Percentiles rank a stretch among this genome's conserved stretches.
Conservation (phyloP, 2,329 filamentous ascomycete genomes). For the Conoideocrella luteorostrata region DNA sequence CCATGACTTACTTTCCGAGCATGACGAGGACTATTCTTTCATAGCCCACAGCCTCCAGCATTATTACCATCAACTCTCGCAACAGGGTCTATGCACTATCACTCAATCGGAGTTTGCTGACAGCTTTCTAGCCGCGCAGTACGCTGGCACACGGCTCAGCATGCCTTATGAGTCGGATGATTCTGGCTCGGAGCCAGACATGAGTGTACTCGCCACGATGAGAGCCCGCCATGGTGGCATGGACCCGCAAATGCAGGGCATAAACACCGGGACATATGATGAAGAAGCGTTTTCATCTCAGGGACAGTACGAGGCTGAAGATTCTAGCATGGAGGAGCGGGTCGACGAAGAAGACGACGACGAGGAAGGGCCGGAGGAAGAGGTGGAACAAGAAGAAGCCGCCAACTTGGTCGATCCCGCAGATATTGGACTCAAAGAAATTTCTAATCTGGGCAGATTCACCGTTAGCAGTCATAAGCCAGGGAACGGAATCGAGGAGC, state of each 20-base stretch:
- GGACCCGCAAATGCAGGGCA: slow-evolving; percentile 18
- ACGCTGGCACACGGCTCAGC: slow-evolving; percentile 26
- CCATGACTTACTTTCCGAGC: no score
- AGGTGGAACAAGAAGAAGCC: slow-evolving; percentile 30
- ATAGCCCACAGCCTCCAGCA: no score
- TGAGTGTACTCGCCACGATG: slow-evolving; percentile 29
- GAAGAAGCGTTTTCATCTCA: slow-evolving; percentile 20
- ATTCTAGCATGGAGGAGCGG: slow-evolving; percentile 21
- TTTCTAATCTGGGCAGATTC: slow-evolving; percentile 76
- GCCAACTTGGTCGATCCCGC: slow-evolving; percentile 45
- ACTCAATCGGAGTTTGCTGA: slow-evolving; percentile 11
- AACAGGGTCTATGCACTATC: no score
- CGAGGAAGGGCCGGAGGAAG: slow-evolving; percentile 30
- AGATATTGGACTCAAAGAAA: slow-evolving; percentile 63
- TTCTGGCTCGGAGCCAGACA: slow-evolving; percentile 30
- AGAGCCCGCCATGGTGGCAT: slow-evolving; percentile 18
- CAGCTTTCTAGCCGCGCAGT: slow-evolving; percentile 20
- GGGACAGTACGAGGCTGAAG: slow-evolving; percentile 26
- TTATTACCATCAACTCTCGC: background rate
- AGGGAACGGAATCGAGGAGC: slow-evolving; percentile 69
- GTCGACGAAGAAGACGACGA: slow-evolving; percentile 23
- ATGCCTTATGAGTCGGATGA: slow-evolving; percentile 31
- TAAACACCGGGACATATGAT: slow-evolving; percentile 24
- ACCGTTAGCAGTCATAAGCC: slow-evolving; percentile 78
- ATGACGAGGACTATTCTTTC: no score